Conservation (phyloP, 768 basidiomycete genomes). For the Panaeolus cyanescens region DNA sequence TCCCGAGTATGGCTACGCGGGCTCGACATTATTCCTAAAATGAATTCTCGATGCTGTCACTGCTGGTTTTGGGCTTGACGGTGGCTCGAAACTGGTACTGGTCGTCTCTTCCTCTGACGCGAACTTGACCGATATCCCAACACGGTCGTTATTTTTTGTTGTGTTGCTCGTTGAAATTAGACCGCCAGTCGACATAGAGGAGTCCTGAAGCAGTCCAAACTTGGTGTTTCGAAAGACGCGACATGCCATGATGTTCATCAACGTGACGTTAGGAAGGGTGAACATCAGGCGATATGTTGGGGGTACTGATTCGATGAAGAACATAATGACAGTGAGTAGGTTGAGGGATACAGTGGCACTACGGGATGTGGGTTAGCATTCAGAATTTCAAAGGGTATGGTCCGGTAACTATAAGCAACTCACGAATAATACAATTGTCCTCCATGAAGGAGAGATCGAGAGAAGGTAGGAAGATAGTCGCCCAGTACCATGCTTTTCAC, state of each 20-base stretch:
- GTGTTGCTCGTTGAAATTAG: neutral
- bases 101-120: too few species aligned
- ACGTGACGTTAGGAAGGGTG: slow-evolving; percentile 9
- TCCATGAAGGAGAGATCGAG: slow-evolving; percentile 25
- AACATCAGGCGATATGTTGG: slow-evolving; percentile 5
- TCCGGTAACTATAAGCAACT: slow-evolving; percentile 3
- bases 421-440: slow-evolving; percentile 36
- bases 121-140: too few species aligned
- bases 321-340: slow-evolving; percentile 9
- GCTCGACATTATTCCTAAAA: too few species aligned
- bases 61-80: too few species aligned
- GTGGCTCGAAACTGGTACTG: too few species aligned
- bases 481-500: slow-evolving; percentile 21
- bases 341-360: slow-evolving; percentile 12
- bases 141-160: too few species aligned
- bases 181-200: neutral
- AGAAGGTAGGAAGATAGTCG: slow-evolving; percentile 25
- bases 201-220: slow-evolving; percentile 4
- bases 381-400: too few species aligned
- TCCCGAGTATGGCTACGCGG: too few species aligned
- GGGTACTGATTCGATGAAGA: neutral
- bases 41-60: too few species aligned
- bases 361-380: neutral
- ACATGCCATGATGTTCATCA: slow-evolving; percentile 19
- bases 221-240: slow-evolving; percentile 17